Evolutionary conservation across 805 yeast species (phyloP), one percentile per base, ranked within the genome.

Genomic region (Spathaspora boniae): DNA sequence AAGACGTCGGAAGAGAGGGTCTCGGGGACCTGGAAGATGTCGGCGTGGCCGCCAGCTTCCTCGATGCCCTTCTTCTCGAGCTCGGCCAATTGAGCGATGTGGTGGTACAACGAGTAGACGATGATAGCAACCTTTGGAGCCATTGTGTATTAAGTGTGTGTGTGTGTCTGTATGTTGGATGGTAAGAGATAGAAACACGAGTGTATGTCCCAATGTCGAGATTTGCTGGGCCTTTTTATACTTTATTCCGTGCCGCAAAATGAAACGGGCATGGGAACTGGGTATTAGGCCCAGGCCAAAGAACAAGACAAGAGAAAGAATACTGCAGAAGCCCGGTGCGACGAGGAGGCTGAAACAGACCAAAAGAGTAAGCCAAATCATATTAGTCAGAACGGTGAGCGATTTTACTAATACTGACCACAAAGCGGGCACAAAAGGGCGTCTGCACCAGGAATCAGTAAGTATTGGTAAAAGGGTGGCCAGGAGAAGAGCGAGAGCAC

Each of bases 21-120:
- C 61, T 86, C 95, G 40, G 86, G 57, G 27, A 87, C 77, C 69
- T 83, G 86, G 63, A 58, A 86, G 41, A 87, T 60, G 41, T 76
- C 82, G 15, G 86, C 95, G n/a, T 44, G 40, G 28, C 69, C 68
- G 40, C 94, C 94, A 9, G 88, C 80, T 17, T 76, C 57, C 52
- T 73, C 76, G 42, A 86, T 67, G 48, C 95, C 96, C 45, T 69
- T 68, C 55, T 79, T 71, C 46, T 77, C 76, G 25, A 78, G 71
- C 56, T 76, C 73, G 30, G 96, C 93, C 51, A 88, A 53, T 22
- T 68, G 58, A 42, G 74, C 74, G 46, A 86, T 65, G 62, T 87
- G 96, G 42, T 86, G 88, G 65, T 82, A 86, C 28, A 80, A 67
- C 17, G 96, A 81, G 72, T 86, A 88, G 38, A 60, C 62, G 49